phyloP scores from a whole-genome alignment of 106 monocot species.

The Chionographis japonica region DNA sequence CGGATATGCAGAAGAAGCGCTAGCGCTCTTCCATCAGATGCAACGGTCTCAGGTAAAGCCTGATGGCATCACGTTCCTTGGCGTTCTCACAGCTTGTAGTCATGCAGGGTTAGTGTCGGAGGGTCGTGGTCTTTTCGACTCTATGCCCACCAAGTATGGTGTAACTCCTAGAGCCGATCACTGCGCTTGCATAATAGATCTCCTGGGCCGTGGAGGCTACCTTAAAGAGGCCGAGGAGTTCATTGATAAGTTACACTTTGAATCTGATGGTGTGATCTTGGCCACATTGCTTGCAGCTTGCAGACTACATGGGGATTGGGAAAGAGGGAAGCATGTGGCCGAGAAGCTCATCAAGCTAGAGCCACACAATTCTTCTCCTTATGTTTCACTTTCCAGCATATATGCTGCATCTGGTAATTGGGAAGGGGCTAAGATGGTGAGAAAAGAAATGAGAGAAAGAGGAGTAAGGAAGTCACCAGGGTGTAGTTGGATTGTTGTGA shows the following conservation, averaged over 20 bases:
- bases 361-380: constrained; percentile 52
- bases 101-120: constrained; percentile 45
- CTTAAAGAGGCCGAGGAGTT: constrained; percentile 60
- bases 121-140: constrained; percentile 44
- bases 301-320: constrained; percentile 41
- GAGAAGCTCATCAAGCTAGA: constrained; percentile 54
- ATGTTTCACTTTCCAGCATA: constrained; percentile 53
- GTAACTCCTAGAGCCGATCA: constrained; percentile 56
- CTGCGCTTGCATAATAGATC: constrained; percentile 69
- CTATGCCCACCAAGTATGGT: constrained; percentile 32
- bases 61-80: constrained; percentile 61
- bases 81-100: constrained; percentile 67
- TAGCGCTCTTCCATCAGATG: constrained; percentile 46
- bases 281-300: constrained; percentile 58
- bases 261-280: constrained; percentile 66
- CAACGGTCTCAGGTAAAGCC: constrained; percentile 22
- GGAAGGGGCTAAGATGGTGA: constrained; percentile 42
- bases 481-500: constrained; percentile 67
- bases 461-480: constrained; percentile 63
- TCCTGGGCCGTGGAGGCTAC: constrained; percentile 56
- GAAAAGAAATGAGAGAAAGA: constrained; percentile 40
- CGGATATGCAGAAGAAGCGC: constrained; percentile 54
- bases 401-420: constrained; percentile 51
- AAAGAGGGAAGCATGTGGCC: constrained; percentile 37
- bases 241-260: constrained; percentile 29